Base-by-base conservation (phyloP, 2,329 filamentous ascomycete genomes). In the Colletotrichum australisinense region DNA sequence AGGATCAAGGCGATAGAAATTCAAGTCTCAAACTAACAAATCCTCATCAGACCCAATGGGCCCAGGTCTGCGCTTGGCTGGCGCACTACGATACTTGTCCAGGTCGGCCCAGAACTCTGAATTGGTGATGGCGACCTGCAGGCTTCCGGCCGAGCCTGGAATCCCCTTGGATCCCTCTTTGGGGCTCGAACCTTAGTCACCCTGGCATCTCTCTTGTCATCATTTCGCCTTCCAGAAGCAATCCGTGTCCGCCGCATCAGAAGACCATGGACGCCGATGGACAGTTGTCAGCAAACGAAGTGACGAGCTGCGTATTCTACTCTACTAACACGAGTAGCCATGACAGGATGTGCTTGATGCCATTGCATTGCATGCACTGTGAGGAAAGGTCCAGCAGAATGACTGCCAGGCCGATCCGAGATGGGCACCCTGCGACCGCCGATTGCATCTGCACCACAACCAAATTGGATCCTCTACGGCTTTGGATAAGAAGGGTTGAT, bases 91-190 rank as follows among this genome's bases (percentile, higher is more conserved):
- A 26, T 60, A 73, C 67, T 73, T 65, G 56, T 62, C 63, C 59
- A 59, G 57, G 53, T 57, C 67, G 64, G 67, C 63, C 52, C 53
- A 49, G 72, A 72, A 74, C 72, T 67, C 63, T 63, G 72, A 74
- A 63, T 63, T 74, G 57, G 60, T 63, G 69, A 68, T 68, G 38
- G 4, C 32, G n/a, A 67, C 52, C 30, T 53, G 49, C 68, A 63
- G 68, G 56, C 57, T 67, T 63, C 53, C 63, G 28, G 30, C 32
- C 58, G 57, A 55, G 68, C 72, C 68, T 74, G 68, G 63, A 55
- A 67, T 42, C n/a, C 53, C 68, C 71, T 65, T 73, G 65, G 53
- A 69, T 35, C 32, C 49, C 46, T 22, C 35, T n/a, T 28, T n/a
- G 30, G 22, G 22, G 16, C 9, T 19, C 35, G 28, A 72, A 64